Base-by-base conservation (phyloP, 352 stramenopile genomes). In the Thalassiosira ordinaria region DNA sequence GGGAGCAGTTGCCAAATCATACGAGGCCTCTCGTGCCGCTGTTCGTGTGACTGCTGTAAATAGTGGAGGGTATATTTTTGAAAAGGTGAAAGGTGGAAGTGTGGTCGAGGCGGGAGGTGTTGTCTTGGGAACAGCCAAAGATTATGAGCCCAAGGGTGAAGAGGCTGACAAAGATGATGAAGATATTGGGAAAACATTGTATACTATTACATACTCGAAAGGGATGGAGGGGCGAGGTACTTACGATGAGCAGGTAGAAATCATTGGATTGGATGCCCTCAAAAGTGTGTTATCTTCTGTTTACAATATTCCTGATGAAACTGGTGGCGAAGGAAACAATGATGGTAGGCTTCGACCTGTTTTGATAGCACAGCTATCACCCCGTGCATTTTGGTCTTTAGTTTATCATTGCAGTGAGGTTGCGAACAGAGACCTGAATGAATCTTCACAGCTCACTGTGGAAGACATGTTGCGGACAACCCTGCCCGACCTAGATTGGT, bases 331-430 rank as follows among this genome's bases (percentile, higher is more conserved):
- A 8, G 41, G 37, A 24, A 60, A 44, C 24, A 56, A 63, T 13
- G 74, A 82, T 24, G 78, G 88, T 37, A 77, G 61, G 46, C 74
- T 94, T 0, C 71, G 87, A 60, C 84, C 87, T 22, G 71, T 81
- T 41, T 85, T 85, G 33, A 84, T 94, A 46, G 81, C 87, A 26
- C 57, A 88, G 49, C 55, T 92, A 46, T 92, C 85, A 8, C 89
- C 89, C 11, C 49, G 89, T 18, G 75, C 91, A 2, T 86, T 92
- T 66, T 94, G 89, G 89, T 87, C 69, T 55, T 55, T 91, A 8
- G 74, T 87, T 0, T 73, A 89, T 77, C 76, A 87, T 35, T 78
- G 78, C 56, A 67, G 44, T 20, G 46, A 63, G 41, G 27, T 8
- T 46, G 20, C 49, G 2, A 51, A 60, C 41, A 53, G 57, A 13